phyloP scores from a whole-genome alignment of 129 eudicot genomes.

The Saposhnikovia divaricata region DNA sequence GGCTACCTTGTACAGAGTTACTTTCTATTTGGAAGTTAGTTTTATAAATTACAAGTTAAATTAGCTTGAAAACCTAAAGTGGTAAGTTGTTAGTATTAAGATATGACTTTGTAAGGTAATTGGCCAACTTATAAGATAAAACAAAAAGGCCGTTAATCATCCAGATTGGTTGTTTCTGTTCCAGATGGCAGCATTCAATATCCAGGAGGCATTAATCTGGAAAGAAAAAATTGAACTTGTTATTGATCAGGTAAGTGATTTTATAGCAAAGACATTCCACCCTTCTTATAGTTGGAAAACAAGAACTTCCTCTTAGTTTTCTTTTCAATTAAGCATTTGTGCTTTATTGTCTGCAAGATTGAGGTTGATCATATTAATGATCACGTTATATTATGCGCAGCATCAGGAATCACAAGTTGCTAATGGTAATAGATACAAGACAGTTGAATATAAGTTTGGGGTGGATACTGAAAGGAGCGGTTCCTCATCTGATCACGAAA shows the following conservation, averaged over 20 bases:
- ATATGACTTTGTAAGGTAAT: too few relatives aligned
- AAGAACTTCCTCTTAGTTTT: neutral
- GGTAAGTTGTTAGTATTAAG: too few relatives aligned
- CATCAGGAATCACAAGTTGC: slow-evolving; percentile 88
- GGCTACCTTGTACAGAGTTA: too few relatives aligned
- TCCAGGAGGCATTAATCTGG: slow-evolving; percentile 97
- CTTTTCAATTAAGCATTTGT: neutral
- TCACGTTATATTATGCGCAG: slow-evolving; percentile 35
- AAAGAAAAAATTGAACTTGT: slow-evolving; percentile 95
- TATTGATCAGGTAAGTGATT: slow-evolving; percentile 68
- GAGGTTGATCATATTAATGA: slow-evolving; percentile 11
- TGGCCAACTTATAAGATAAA: too few relatives aligned
- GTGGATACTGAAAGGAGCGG: slow-evolving; percentile 64
- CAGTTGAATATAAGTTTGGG: slow-evolving; percentile 85
- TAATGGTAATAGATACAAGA: slow-evolving; percentile 64
- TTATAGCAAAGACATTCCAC: neutral
- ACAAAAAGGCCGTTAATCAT: neutral
- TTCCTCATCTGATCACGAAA: slow-evolving; percentile 88
- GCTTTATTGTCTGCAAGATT: neutral
- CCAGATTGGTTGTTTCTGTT: slow-evolving; percentile 19
- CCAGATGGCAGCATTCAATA: slow-evolving; percentile 99
- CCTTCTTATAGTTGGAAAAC: neutral
- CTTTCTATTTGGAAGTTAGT: too few relatives aligned
- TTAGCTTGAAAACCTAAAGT: too few relatives aligned
- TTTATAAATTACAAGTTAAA: too few relatives aligned